These are phyloP conservation scores for Herpotrichia juniperi DNA, from an alignment of 2,329 filamentous ascomycete genomes.

Conservation along the genomic window DNA sequence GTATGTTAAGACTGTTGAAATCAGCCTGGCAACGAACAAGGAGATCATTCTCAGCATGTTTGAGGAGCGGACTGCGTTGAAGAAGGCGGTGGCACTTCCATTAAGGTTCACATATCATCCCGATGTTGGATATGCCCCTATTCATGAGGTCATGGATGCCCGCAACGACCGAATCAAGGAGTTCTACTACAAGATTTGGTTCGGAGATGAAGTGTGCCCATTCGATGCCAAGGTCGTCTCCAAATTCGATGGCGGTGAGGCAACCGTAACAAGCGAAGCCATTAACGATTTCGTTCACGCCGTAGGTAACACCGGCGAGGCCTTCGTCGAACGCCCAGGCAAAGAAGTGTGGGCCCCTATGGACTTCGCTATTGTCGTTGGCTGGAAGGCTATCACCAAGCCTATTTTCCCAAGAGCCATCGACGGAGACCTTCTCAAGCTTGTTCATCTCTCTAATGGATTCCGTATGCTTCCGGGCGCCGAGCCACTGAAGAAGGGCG, in stretches of 20 bases:
- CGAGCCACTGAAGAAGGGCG: slow-evolving; percentile 92
- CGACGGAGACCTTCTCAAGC: slow-evolving; percentile 92
- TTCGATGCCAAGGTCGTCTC: slow-evolving; percentile 85
- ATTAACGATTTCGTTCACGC: slow-evolving; percentile 99
- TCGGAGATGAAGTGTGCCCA: slow-evolving; percentile 82
- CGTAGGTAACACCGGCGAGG: slow-evolving; percentile 95
- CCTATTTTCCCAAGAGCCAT: slow-evolving; percentile 97
- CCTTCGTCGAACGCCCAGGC: slow-evolving; percentile 93
- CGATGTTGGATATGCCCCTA: slow-evolving; percentile 95
- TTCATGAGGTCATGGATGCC: slow-evolving; percentile 92
- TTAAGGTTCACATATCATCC: slow-evolving; percentile 93
- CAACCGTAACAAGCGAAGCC: slow-evolving; percentile 85
- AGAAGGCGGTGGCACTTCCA: slow-evolving; percentile 79
- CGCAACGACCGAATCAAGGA: slow-evolving; percentile 99
- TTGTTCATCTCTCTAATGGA: slow-evolving; percentile 94
- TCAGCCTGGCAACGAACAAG: slow-evolving; percentile 74
- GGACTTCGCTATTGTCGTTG: slow-evolving; percentile 98
- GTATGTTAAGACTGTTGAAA: slow-evolving; percentile 85
- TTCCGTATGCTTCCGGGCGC: slow-evolving; percentile 99
- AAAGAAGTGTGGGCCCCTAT: slow-evolving; percentile 96
- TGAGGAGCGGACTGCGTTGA: slow-evolving; percentile 88
- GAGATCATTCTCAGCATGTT: slow-evolving; percentile 89
- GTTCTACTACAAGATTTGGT: slow-evolving; percentile 99
- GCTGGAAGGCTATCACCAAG: slow-evolving; percentile 99
- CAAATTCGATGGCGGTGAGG: slow-evolving; percentile 86